Evolutionary conservation across 345 rosid species (phyloP), one percentile per base, ranked within the genome.

Genomic region (Gossypium longicalyx): DNA sequence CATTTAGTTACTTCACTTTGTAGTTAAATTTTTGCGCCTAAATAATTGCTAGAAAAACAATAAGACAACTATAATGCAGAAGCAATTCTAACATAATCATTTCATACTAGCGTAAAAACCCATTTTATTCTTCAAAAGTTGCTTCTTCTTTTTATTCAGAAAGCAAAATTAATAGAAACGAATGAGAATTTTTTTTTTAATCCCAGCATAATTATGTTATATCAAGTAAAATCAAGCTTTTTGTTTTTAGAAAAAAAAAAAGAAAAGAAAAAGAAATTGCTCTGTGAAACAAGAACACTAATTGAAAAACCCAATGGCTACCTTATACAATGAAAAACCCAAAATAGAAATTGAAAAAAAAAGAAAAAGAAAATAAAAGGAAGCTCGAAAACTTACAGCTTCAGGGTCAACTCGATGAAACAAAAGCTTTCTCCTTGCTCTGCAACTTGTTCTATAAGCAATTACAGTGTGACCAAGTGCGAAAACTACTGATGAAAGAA

Each of bases 401-500:
- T 94, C 98, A 17, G 97, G 89, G 71, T 94, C 98, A 52, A 84
- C 96, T 59, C 97, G 88, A 75, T 94, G 95, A 82, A 89, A 88
- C 83, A 94, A 43, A 58, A 94, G 94, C 76, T 94, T 94, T 80
- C 98, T 87, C 48, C 92, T 80, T 12, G 97, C 97, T 79, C 95
- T 83, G 78, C 90, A 92, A 81, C 97, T 94, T 22, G 98, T 88
- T 85, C 98, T 86, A 66, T 90, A 94, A 59, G 98, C 97, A 62
- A 92, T 82, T 60, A 92, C 97, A 34, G 82, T 86, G 75, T 94
- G 98, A 52, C 98, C 98, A 70, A 94, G 92, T n/a, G 98, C 97
- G 61, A 92, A 92, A 19, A 87, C 97, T 0, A 92, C 87, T 0
- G 98, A 94, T 0, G 97, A 92, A 45, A 94, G 88, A 79, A 94